Conservation (phyloP, 73 alveolate genomes). For the Tetrahymena malaccensis region DNA sequence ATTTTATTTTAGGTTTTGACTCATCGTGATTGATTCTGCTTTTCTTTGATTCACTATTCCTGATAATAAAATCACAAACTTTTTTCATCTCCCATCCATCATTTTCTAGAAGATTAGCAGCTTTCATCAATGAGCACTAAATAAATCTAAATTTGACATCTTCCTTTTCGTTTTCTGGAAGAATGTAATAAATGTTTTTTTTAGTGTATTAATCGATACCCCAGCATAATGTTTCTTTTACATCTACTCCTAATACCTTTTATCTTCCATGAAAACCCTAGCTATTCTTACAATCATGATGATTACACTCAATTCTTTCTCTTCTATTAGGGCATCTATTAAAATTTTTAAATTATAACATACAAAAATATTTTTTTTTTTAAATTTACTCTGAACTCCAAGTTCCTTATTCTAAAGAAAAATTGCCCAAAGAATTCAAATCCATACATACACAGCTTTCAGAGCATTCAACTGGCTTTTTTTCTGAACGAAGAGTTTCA, state of each 20-base stretch:
- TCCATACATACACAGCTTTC: slow-evolving; percentile 32
- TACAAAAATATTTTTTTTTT: no score
- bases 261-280: neutral
- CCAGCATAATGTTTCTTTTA: slow-evolving; percentile 84
- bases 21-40: neutral
- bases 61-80: slow-evolving; percentile 67
- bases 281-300: slow-evolving; percentile 19
- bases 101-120: slow-evolving; percentile 56
- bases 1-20: slow-evolving; percentile 13
- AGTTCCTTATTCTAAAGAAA: slow-evolving; percentile 19
- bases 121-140: slow-evolving; percentile 43
- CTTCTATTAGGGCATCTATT: slow-evolving; percentile 21
- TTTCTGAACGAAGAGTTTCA: slow-evolving; percentile 15
- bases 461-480: slow-evolving; percentile 11
- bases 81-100: slow-evolving; percentile 74
- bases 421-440: slow-evolving; percentile 17
- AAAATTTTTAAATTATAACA: neutral
- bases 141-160: slow-evolving; percentile 66
- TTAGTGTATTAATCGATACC: slow-evolving; percentile 93
- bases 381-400: slow-evolving; percentile 25
- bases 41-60: neutral
- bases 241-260: neutral
- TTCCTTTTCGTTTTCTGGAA: slow-evolving; percentile 64
- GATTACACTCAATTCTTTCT: slow-evolving; percentile 28
- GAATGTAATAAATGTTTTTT: slow-evolving; percentile 60